Base-by-base conservation (phyloP, 2,329 filamentous ascomycete genomes). In the Hypoxylon sp. region DNA sequence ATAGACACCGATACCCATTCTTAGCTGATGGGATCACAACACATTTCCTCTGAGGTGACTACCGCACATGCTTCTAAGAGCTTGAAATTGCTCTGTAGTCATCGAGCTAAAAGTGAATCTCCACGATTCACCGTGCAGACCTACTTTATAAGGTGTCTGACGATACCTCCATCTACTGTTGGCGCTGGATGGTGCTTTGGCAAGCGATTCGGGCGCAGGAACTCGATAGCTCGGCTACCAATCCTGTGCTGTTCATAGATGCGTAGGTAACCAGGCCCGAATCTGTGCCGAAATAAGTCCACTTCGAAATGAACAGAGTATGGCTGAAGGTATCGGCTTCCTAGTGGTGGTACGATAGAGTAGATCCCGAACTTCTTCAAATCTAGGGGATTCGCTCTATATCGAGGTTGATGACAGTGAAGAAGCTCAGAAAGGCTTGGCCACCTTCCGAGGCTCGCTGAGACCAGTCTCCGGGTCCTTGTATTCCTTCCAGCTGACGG, bases 401-500 rank as follows among this genome's bases (percentile, higher is more conserved):
- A 17, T 40, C 49, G 13, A 40, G 11, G 37, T n/a, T 8, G 3
- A 59, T 11, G 22, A 31, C 20, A 37, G 2, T 6, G 13, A 31
- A 14, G 35, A 30, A 50, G 30, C 65, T 92, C 87, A 96, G 77
- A 92, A 92, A 27, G 96, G 96, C 82, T 97, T 96, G 20, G 96
- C 96, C 66, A 98, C 96, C 85, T 99, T 99, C 79, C 96, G 90
- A 72, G 83, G 82, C 86, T 98, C 96, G 73, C 85, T 89, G 50
- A 85, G 77, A 2, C 94, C 94, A 6, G 91, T 97, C 76, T 91
- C 89, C 0, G 90, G 89, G 83, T 98, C 95, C 77, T 89, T 88
- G 83, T 97, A 97, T 82, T 98, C 95, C 83, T 91, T 97, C 96
- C 96, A 99, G 81, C 91, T 97, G 61, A 97, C 88, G 1, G 96